Evolutionary conservation across 164 flowering plant genomes (phyloP).

Genomic region (Taxillus chinensis): DNA sequence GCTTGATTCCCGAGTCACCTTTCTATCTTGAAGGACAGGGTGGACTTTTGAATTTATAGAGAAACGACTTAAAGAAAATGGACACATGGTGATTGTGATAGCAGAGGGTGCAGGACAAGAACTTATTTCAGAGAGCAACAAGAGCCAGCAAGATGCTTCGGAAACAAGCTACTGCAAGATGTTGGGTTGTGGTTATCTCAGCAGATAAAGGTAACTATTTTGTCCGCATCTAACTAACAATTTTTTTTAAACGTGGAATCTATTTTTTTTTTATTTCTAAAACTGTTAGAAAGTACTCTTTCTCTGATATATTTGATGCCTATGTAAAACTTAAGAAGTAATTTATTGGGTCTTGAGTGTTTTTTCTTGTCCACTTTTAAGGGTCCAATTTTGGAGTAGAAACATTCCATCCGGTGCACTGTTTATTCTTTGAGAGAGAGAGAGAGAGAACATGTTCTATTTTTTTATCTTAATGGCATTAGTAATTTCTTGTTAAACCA

Average conservation of each 20-base stretch:
- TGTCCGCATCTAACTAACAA: background rate
- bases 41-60: constrained; percentile 85
- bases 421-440: constrained; percentile 7
- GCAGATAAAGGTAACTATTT: constrained; percentile 48
- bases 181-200: constrained; percentile 88
- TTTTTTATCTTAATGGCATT: constrained; percentile 5
- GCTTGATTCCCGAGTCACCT: constrained; percentile 95
- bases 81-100: constrained; percentile 89
- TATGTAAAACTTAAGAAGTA: too few species aligned
- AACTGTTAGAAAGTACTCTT: too few species aligned
- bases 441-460: constrained; percentile 29
- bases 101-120: constrained; percentile 99
- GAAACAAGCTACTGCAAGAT: constrained; percentile 79
- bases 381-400: too few species aligned
- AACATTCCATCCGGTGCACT: background rate
- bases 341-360: constrained; percentile 10
- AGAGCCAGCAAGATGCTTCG: constrained; percentile 65
- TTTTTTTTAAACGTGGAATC: too few species aligned
- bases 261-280: constrained; percentile 43
- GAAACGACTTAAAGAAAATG: constrained; percentile 71
- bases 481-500: background rate
- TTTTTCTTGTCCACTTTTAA: constrained; percentile 26
- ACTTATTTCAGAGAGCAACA: constrained; percentile 43
- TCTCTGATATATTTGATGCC: too few species aligned
- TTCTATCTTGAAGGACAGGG: constrained; percentile 88